phyloP scores from a whole-genome alignment of 2,329 filamentous ascomycete species.

The Stachybotrys chartarum region DNA sequence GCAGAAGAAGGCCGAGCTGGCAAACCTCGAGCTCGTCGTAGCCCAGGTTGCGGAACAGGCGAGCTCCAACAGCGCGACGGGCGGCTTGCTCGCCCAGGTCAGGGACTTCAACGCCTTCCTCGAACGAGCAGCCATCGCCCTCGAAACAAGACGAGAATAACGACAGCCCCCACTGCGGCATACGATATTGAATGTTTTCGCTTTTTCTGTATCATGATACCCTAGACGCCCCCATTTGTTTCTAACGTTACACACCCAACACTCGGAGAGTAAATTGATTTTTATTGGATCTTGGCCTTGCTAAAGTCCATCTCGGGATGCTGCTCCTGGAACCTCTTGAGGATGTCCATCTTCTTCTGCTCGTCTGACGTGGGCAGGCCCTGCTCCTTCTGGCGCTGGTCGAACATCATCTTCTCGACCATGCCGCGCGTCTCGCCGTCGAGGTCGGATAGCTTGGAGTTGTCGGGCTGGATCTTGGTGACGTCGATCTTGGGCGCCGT shows the following conservation, averaged over 20 bases:
- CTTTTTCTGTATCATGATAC: background rate
- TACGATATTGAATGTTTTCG: background rate
- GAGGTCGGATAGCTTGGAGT: constrained; percentile 82
- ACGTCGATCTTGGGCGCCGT: constrained; percentile 88
- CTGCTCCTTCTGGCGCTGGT: constrained; percentile 93
- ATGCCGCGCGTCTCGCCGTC: constrained; percentile 92
- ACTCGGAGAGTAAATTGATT: background rate
- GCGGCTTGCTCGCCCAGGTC: constrained; percentile 49
- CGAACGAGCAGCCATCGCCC: constrained; percentile 49
- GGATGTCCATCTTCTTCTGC: constrained; percentile 86
- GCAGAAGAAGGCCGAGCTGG: constrained; percentile 42
- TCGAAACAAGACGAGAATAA: constrained; percentile 37
- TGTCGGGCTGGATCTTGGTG: constrained; percentile 89
- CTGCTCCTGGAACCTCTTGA: constrained; percentile 87
- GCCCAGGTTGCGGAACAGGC: constrained; percentile 48
- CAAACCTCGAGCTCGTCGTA: constrained; percentile 50
- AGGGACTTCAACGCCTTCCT: constrained; percentile 57
- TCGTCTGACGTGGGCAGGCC: constrained; percentile 88
- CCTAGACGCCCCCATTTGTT: constrained; percentile 1
- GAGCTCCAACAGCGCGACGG: constrained; percentile 39
- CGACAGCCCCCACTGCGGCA: background rate
- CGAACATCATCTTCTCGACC: constrained; percentile 99
- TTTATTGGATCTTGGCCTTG: constrained; percentile 58
- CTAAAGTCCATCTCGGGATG: constrained; percentile 67
- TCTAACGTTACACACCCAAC: background rate